These are phyloP conservation scores for Kwoniella sp. DNA, from an alignment of 768 basidiomycete species.

Conservation along the genomic window DNA sequence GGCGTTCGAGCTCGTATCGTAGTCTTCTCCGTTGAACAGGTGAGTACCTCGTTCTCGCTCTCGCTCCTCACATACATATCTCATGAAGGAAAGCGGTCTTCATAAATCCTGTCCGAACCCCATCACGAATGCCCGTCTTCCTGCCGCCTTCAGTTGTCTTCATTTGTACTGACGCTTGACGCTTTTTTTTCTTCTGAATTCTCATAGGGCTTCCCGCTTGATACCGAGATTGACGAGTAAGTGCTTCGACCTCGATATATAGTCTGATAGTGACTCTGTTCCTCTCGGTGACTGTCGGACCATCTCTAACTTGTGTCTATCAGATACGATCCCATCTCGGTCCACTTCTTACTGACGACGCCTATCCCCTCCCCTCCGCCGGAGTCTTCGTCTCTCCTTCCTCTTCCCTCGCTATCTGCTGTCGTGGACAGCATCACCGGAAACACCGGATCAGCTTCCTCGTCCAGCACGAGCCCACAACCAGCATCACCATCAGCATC, in stretches of 20 bases:
- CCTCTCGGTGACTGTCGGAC: neutral
- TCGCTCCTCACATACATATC: too few species aligned
- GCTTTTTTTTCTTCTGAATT: neutral
- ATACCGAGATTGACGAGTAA: conserved; percentile 51
- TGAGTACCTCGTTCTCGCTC: conserved; percentile 20
- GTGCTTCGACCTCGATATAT: conserved; percentile 14
- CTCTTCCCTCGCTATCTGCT: conserved; percentile 1
- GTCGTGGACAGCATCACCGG: neutral
- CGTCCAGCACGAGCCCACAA: neutral
- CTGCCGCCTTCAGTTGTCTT: neutral
- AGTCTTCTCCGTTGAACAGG: conserved; percentile 51
- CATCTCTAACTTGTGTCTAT: neutral
- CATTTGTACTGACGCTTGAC: neutral
- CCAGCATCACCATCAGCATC: conserved; percentile 1
- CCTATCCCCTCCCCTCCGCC: conserved; percentile 29
- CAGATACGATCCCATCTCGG: conserved; percentile 39
- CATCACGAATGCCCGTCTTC: too few species aligned
- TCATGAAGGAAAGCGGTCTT: too few species aligned
- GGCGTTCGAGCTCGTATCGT: too few species aligned
- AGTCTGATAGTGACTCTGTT: neutral
- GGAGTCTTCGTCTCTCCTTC: conserved; percentile 24
- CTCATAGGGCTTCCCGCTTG: conserved; percentile 47
- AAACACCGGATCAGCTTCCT: neutral
- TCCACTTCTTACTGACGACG: conserved; percentile 42
- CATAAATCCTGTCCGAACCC: too few species aligned